phyloP scores from a whole-genome alignment of 345 rosid genomes.

The Citrus australasica region DNA sequence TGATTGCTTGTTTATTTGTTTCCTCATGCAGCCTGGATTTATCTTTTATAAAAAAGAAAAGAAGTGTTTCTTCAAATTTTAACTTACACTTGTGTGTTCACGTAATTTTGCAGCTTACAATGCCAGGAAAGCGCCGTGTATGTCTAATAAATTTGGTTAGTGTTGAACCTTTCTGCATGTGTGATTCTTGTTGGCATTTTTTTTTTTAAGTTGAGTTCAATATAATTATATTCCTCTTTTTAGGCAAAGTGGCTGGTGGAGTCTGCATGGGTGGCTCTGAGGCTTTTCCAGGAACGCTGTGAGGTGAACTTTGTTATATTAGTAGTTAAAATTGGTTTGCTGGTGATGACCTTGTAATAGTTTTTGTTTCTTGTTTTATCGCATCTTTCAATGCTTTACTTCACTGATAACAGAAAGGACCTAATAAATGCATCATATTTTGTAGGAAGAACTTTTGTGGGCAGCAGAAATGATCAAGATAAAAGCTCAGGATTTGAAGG shows the following conservation, averaged over 20 bases:
- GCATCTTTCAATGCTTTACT: background rate
- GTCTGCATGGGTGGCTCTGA: constrained; percentile 71
- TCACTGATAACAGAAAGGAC: background rate
- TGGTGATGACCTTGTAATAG: background rate
- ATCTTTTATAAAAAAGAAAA: background rate
- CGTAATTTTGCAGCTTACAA: constrained; percentile 60
- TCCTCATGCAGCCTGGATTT: background rate
- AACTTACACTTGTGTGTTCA: background rate
- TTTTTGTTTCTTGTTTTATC: background rate
- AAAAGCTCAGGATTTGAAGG: constrained; percentile 96
- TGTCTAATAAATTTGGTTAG: constrained; percentile 88
- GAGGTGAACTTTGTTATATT: constrained; percentile 49
- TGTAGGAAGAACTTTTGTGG: too few relatives aligned
- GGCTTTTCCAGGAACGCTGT: constrained; percentile 93
- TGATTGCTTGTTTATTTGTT: constrained; percentile 2
- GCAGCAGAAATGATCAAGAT: constrained; percentile 37
- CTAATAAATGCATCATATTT: background rate
- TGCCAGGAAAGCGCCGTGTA: constrained; percentile 74
- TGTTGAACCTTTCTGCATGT: constrained; percentile 8
- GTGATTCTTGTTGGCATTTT: background rate
- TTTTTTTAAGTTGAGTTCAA: background rate
- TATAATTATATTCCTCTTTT: constrained; percentile 8
- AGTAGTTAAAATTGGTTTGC: background rate
- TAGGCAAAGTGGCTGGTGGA: constrained; percentile 98
- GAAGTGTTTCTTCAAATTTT: background rate